phyloP scores from a whole-genome alignment of 2,329 filamentous ascomycete species.

The Fusarium chuoi region DNA sequence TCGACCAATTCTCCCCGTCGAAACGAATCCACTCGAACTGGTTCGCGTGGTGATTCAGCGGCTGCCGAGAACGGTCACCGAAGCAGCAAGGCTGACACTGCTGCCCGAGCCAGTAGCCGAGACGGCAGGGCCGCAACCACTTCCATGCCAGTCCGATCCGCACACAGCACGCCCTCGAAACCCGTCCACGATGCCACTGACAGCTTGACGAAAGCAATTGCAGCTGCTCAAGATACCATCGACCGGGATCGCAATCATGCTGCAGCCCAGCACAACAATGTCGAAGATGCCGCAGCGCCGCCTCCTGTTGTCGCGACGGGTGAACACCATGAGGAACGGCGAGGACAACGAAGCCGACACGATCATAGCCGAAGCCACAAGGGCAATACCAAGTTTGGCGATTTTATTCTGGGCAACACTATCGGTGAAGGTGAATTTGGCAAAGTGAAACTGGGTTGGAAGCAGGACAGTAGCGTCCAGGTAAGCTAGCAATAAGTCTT shows the following conservation, averaged over 20 bases:
- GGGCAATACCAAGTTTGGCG: slow-evolving; percentile 83
- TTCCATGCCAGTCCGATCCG: slow-evolving; percentile 58
- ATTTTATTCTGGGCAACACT: slow-evolving; percentile 95
- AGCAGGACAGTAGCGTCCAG: slow-evolving; percentile 90
- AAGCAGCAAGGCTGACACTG: slow-evolving; percentile 51
- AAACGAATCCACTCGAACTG: slow-evolving; percentile 50
- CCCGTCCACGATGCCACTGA: slow-evolving; percentile 81
- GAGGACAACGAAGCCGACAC: slow-evolving; percentile 66
- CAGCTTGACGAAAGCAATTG: slow-evolving; percentile 78
- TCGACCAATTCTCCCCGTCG: slow-evolving; percentile 56
- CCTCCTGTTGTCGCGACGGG: slow-evolving; percentile 58
- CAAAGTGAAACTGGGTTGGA: slow-evolving; percentile 99
- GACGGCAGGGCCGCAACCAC: slow-evolving; percentile 53
- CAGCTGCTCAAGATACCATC: slow-evolving; percentile 48
- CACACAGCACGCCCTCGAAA: slow-evolving; percentile 57
- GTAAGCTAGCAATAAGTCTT: slow-evolving; percentile 51
- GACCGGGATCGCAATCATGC: slow-evolving; percentile 44
- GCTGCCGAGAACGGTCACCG: slow-evolving; percentile 46
- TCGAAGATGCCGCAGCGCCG: slow-evolving; percentile 56
- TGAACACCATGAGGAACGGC: slow-evolving; percentile 58
- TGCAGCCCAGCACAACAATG: slow-evolving; percentile 37
- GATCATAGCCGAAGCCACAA: slow-evolving; percentile 70
- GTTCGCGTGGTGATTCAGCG: slow-evolving; percentile 48
- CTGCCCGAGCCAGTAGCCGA: slow-evolving; percentile 53
- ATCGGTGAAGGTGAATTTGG: slow-evolving; percentile 98